Base-by-base conservation (phyloP, 257 asterid species). In the Penstemon newberryi region DNA sequence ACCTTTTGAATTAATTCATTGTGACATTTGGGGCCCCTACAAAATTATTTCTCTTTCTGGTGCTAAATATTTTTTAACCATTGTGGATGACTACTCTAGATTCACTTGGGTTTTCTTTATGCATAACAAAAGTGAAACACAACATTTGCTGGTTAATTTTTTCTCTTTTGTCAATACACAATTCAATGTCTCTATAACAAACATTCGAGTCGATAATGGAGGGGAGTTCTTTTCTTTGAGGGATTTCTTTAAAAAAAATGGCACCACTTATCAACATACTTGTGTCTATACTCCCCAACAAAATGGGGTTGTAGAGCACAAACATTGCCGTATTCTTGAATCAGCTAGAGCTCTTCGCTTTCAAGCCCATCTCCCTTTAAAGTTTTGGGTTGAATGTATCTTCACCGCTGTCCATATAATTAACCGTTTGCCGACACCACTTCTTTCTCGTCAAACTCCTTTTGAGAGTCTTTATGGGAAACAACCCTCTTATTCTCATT, bases 91-190 rank as follows among this genome's bases (percentile, higher is more conserved):
- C 52, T 46, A 4, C 8, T 46, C 52, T 46, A 7, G 9, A 3
- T 46, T 46, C 12, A 46, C 52, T 46, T 63, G 67, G 18, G 5
- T 62, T 62, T 43, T 42, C 45, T 44, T 62, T 62, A 43, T 62
- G 53, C 67, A 62, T 13, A 38, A 43, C 38, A 62, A 62, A 42
- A 42, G 40, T 62, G 53, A 62, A 62, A 44, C 67, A 62, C 67
- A 62, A 62, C 67, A 62, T n/a, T 11, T 42, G 2, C n/a, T 41
- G 4, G n/a, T 0, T 50, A 18, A 10, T 62, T 61, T 43, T 42
- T 62, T 41, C 0, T 44, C 53, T 19, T 62, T 41, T 3, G 40
- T 62, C 38, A 11, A 41, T n/a, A 44, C 52, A 41, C 40, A 62
- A 41, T 62, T 62, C 53, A 4, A 62, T 62, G 41, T 42, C 2